A percentile compares a stretch with the other conserved stretches of the same genome.
These are phyloP conservation scores for Ascocoryne sarcoides DNA, from an alignment of 2,329 filamentous ascomycete species.

Conservation along the genomic window DNA sequence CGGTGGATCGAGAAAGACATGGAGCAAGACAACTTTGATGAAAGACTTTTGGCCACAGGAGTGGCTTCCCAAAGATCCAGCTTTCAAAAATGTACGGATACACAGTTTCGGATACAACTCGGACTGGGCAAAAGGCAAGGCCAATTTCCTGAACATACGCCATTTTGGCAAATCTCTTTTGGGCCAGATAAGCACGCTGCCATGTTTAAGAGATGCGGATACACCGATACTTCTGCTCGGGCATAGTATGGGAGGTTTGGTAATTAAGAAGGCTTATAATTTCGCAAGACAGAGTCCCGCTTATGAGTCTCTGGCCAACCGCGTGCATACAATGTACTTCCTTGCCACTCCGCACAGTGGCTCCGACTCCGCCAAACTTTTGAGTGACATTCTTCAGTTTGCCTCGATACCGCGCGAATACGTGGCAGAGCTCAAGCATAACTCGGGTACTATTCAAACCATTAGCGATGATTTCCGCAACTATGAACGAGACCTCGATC, in stretches of 20 bases:
- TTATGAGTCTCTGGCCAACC: conserved; percentile 10
- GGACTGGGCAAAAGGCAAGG: conserved; percentile 8
- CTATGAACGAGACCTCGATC: conserved; percentile 21
- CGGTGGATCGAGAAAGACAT: conserved; percentile 1
- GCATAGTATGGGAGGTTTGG: conserved; percentile 37
- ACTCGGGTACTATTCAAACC: conserved; percentile 27
- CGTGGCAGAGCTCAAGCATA: conserved; percentile 23
- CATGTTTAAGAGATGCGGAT: conserved; percentile 13
- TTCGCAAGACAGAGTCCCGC: conserved; percentile 14
- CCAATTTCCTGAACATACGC: conserved; percentile 16
- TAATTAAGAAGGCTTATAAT: conserved; percentile 29
- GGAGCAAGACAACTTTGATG: neutral
- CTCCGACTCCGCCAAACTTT: conserved; percentile 8
- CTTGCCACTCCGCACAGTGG: conserved; percentile 30
- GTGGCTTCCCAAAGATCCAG: conserved; percentile 1
- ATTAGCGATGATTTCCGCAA: conserved; percentile 30
- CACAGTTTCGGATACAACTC: conserved; percentile 4
- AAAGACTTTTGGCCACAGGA: conserved; percentile 1
- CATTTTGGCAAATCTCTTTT: conserved; percentile 28
- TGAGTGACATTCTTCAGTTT: conserved; percentile 10
- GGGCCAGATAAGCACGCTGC: conserved; percentile 20
- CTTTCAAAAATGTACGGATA: neutral
- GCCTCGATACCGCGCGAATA: conserved; percentile 14
- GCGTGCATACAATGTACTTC: conserved; percentile 28
- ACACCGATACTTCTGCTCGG: conserved; percentile 34